These are phyloP conservation scores for Rubia peregrina DNA, from an alignment of 305 asterid genomes.

Conservation along the genomic window DNA sequence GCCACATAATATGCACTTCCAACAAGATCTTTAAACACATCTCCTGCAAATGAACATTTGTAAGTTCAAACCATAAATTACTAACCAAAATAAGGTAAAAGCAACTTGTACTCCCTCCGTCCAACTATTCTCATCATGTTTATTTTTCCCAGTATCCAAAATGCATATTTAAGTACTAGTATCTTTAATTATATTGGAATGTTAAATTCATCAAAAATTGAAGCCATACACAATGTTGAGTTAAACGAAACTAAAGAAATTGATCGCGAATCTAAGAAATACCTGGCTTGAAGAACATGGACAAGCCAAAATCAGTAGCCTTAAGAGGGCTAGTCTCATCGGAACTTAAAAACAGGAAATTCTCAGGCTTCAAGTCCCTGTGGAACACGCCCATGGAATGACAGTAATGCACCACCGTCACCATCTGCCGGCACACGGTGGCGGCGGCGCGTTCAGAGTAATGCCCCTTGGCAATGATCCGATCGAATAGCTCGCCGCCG, in stretches of 20 bases:
- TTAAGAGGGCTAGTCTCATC: slow-evolving; percentile 43
- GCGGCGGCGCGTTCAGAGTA: slow-evolving; percentile 90
- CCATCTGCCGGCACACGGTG: slow-evolving; percentile 70
- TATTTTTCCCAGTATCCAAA: neutral
- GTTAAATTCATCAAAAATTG: no score
- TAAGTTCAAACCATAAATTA: slow-evolving; percentile 4
- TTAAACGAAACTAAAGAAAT: no score
- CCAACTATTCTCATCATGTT: neutral
- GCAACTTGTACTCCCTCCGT: neutral
- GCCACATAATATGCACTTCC: slow-evolving; percentile 96
- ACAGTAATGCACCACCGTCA: slow-evolving; percentile 70
- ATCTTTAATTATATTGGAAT: neutral
- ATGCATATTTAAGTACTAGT: neutral
- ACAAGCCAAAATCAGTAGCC: slow-evolving; percentile 58
- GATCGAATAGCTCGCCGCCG: slow-evolving; percentile 78
- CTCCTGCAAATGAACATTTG: slow-evolving; percentile 47
- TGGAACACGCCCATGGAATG: slow-evolving; percentile 52
- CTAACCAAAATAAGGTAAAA: neutral
- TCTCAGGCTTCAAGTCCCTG: slow-evolving; percentile 46
- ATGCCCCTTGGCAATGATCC: slow-evolving; percentile 69
- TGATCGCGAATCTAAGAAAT: neutral
- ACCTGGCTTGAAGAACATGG: slow-evolving; percentile 57
- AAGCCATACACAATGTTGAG: no score
- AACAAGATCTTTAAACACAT: slow-evolving; percentile 68
- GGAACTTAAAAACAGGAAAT: slow-evolving; percentile 32